Evolutionary conservation across 495 filamentous ascomycete species (phyloP).

Genomic region (Zalerion maritima): DNA sequence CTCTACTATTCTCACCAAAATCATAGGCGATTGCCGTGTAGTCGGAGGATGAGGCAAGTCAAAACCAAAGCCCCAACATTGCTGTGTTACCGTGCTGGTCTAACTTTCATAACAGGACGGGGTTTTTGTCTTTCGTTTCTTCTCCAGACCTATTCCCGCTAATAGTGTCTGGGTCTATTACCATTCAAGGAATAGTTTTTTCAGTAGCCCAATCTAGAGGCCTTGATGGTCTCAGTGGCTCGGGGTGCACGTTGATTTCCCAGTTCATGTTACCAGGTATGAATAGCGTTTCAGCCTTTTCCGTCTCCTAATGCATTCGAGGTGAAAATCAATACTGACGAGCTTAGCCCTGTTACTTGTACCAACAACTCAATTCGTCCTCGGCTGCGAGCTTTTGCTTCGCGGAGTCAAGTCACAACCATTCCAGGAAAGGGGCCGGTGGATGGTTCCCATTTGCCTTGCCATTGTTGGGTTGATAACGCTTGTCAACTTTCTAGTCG

Average conservation of each 20-base stretch:
- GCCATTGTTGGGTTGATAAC: slow-evolving; percentile 21
- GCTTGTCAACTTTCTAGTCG: slow-evolving; percentile 26
- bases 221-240: slow-evolving; percentile 21
- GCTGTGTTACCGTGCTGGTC: background rate
- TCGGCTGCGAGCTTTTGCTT: slow-evolving; percentile 25
- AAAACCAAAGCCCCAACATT: background rate
- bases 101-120: slow-evolving; percentile 11
- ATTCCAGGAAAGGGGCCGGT: slow-evolving; percentile 26
- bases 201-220: slow-evolving; percentile 29
- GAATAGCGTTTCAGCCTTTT: too few relatives aligned
- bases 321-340: background rate
- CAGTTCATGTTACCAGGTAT: slow-evolving; percentile 34
- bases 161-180: slow-evolving; percentile 29
- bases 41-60: background rate
- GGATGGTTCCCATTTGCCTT: slow-evolving; percentile 27
- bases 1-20: slow-evolving; percentile 26
- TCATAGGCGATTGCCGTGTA: background rate
- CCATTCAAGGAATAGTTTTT: slow-evolving; percentile 30
- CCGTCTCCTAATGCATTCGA: too few relatives aligned
- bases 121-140: slow-evolving; percentile 24
- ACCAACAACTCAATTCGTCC: slow-evolving; percentile 31
- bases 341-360: slow-evolving; percentile 31
- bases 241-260: slow-evolving; percentile 25
- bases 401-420: slow-evolving; percentile 25
- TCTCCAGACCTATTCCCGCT: slow-evolving; percentile 28